phyloP scores from a whole-genome alignment of 495 filamentous ascomycete species.

The Jackrogersella multiformis region DNA sequence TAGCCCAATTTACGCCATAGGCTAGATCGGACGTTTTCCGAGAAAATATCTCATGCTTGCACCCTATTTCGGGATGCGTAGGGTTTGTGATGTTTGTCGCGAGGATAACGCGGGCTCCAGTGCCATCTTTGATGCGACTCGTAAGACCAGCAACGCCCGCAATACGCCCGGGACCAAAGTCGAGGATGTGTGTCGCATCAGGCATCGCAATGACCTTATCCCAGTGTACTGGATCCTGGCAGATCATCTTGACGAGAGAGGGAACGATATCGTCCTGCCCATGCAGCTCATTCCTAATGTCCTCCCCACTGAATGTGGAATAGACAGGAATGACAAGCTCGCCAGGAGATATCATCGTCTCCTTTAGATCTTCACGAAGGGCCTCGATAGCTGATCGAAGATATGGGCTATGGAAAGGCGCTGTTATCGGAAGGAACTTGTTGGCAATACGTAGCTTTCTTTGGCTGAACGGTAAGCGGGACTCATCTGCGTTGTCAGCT shows the following conservation, averaged over 20 bases:
- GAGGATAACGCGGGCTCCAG: slow-evolving; percentile 83
- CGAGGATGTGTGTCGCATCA: slow-evolving; percentile 80
- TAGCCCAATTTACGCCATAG: slow-evolving; percentile 86
- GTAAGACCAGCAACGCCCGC: slow-evolving; percentile 87
- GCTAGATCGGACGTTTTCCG: slow-evolving; percentile 79
- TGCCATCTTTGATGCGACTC: slow-evolving; percentile 91
- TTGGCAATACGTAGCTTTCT: slow-evolving; percentile 87
- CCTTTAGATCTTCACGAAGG: slow-evolving; percentile 72
- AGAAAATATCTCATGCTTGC: slow-evolving; percentile 86
- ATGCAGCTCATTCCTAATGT: slow-evolving; percentile 62
- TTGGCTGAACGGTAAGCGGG: slow-evolving; percentile 85
- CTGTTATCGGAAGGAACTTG: slow-evolving; percentile 87
- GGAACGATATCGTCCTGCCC: slow-evolving; percentile 68
- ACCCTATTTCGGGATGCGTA: slow-evolving; percentile 81
- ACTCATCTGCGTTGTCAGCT: slow-evolving; percentile 84
- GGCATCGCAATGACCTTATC: slow-evolving; percentile 82
- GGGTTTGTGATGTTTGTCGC: slow-evolving; percentile 79
- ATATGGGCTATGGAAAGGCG: slow-evolving; percentile 88
- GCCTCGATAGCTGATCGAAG: slow-evolving; percentile 66
- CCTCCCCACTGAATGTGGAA: slow-evolving; percentile 76
- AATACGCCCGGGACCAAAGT: slow-evolving; percentile 86
- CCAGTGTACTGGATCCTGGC: slow-evolving; percentile 82
- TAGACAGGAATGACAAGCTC: slow-evolving; percentile 76
- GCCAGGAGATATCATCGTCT: slow-evolving; percentile 69
- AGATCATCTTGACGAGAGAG: slow-evolving; percentile 81